Evolutionary conservation across 2,329 filamentous ascomycete genomes (phyloP).

Genomic region (Xylaria sp.): DNA sequence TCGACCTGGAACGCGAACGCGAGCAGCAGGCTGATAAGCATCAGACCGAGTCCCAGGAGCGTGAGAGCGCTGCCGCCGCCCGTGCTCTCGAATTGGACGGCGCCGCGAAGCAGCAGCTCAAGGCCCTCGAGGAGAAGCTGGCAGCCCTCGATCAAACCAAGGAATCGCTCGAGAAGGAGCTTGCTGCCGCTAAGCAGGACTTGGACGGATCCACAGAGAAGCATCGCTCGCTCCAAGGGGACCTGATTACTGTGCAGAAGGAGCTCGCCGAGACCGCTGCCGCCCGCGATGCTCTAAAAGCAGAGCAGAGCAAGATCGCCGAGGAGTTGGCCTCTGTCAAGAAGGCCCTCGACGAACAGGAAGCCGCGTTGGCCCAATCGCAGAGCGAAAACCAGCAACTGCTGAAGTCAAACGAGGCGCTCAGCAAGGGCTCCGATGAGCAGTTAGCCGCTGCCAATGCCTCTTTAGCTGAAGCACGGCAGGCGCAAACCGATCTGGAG

Average conservation of each 20-base stretch:
- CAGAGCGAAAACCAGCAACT: conserved; percentile 38
- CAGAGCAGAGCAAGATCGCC: conserved; percentile 41
- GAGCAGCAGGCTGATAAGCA: conserved; percentile 51
- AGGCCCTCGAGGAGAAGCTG: conserved; percentile 44
- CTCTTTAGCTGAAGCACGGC: conserved; percentile 48
- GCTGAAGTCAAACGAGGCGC: conserved; percentile 24
- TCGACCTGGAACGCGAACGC: conserved; percentile 49
- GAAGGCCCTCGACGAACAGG: conserved; percentile 42
- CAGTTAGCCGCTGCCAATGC: conserved; percentile 36
- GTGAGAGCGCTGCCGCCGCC: conserved; percentile 45
- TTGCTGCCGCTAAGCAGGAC: conserved; percentile 50
- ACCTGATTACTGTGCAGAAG: conserved; percentile 51
- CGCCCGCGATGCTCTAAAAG: conserved; percentile 50
- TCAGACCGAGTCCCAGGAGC: conserved; percentile 51
- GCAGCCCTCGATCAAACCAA: conserved; percentile 42
- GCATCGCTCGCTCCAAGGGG: conserved; percentile 50
- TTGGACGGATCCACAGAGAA: conserved; percentile 52
- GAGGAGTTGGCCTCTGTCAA: conserved; percentile 45
- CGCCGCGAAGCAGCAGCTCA: conserved; percentile 40
- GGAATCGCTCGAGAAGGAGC: conserved; percentile 47
- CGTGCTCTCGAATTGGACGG: conserved; percentile 45
- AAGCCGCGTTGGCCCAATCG: conserved; percentile 39
- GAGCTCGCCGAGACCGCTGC: conserved; percentile 51
- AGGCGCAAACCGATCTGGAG: conserved; percentile 45
- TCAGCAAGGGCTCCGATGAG: conserved; percentile 42